Percentiles rank a stretch among this genome's conserved stretches.
Evolutionary conservation across 1,139 yeast genomes (phyloP).

Genomic region (Yamadazyma blattariae): DNA sequence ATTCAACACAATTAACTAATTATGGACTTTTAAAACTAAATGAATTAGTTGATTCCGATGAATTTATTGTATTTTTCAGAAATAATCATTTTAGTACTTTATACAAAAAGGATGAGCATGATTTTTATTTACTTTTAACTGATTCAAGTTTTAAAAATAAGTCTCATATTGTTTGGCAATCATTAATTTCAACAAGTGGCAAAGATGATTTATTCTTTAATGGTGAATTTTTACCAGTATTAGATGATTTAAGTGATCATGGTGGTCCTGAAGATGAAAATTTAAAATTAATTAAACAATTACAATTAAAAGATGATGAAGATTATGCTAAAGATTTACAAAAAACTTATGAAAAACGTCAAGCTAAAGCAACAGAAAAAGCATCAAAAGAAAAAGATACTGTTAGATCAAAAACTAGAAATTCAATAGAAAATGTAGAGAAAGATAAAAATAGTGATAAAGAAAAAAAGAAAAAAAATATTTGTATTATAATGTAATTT

Average conservation of each 20-base stretch:
- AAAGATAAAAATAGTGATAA: slow-evolving; percentile 6
- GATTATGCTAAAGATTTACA: slow-evolving; percentile 50
- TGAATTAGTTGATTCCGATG: slow-evolving; percentile 34
- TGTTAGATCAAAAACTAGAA: too few species aligned
- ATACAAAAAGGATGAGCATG: slow-evolving; percentile 47
- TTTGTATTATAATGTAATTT: slow-evolving; percentile 20
- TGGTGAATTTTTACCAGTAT: slow-evolving; percentile 52
- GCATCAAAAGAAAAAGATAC: too few species aligned
- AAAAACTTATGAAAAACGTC: slow-evolving; percentile 13
- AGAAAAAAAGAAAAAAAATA: slow-evolving; percentile 12
- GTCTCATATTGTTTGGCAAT: slow-evolving; percentile 69
- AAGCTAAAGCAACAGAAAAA: slow-evolving; percentile 8
- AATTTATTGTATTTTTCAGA: slow-evolving; percentile 67
- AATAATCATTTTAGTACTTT: slow-evolving; percentile 83
- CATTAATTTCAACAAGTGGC: slow-evolving; percentile 64
- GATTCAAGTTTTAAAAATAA: slow-evolving; percentile 60
- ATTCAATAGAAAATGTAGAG: not conserved
- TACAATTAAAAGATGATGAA: slow-evolving; percentile 66
- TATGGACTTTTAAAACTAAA: slow-evolving; percentile 53
- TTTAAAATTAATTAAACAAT: slow-evolving; percentile 39
- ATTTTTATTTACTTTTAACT: slow-evolving; percentile 63
- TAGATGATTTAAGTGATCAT: slow-evolving; percentile 19
- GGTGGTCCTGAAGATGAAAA: slow-evolving; percentile 14
- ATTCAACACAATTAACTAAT: slow-evolving; percentile 70
- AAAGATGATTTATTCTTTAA: slow-evolving; percentile 63